Conservation (phyloP, 345 rosid genomes). For the Boechera stricta region DNA sequence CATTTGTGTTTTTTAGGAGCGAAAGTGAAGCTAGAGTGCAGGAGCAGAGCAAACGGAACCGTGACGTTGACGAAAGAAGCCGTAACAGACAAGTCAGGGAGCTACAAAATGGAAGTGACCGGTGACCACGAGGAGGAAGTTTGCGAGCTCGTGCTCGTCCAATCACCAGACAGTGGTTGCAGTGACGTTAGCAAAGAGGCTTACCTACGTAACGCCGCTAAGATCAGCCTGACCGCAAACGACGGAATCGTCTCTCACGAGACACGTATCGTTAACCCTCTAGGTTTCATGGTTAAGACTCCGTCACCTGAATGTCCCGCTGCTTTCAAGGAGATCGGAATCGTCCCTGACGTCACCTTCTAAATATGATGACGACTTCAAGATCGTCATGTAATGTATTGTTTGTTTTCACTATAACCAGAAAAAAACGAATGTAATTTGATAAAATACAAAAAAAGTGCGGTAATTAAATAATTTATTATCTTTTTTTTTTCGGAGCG, state of each 20-base stretch:
- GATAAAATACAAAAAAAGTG: background rate
- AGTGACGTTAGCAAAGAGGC: slow-evolving; percentile 46
- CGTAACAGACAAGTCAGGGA: slow-evolving; percentile 48
- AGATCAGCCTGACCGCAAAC: slow-evolving; percentile 53
- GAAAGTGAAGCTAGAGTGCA: slow-evolving; percentile 66
- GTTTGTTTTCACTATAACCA: slow-evolving; percentile 11
- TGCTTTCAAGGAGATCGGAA: slow-evolving; percentile 62
- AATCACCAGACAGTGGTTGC: slow-evolving; percentile 56
- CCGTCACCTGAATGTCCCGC: slow-evolving; percentile 54
- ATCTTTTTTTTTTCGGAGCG: background rate
- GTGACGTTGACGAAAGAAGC: slow-evolving; percentile 49
- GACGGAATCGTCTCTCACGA: slow-evolving; percentile 55
- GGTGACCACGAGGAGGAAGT: slow-evolving; percentile 75
- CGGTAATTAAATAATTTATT: slow-evolving; percentile 1
- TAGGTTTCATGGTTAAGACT: slow-evolving; percentile 59
- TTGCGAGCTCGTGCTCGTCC: slow-evolving; percentile 51
- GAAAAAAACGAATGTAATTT: background rate
- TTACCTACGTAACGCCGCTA: slow-evolving; percentile 49
- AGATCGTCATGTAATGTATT: slow-evolving; percentile 21
- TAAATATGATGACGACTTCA: slow-evolving; percentile 23
- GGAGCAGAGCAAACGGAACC: slow-evolving; percentile 43
- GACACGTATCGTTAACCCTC: slow-evolving; percentile 59
- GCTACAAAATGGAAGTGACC: slow-evolving; percentile 51
- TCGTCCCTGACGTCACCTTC: slow-evolving; percentile 40
- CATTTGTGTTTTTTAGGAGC: slow-evolving; percentile 44